These are phyloP conservation scores for Umbelopsis sp. DNA, from an alignment of 371 early-diverging fungal genomes.

Conservation along the genomic window DNA sequence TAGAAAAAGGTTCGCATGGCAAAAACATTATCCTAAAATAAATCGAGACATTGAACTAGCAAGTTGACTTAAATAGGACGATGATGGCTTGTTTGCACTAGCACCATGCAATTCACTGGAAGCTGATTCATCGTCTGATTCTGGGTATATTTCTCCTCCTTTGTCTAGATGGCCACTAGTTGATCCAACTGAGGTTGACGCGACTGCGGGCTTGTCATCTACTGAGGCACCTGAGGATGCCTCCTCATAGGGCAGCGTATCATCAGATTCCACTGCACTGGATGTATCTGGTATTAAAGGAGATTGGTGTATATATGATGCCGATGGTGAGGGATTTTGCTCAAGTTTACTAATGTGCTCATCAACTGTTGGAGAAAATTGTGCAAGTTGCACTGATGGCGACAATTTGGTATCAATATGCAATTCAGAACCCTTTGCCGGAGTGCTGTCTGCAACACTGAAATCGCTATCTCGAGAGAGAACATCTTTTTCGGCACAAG, in stretches of 20 bases:
- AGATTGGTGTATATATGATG: too few species aligned
- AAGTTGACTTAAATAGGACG: slow-evolving; percentile 13
- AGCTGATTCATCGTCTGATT: neutral
- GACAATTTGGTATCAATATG: neutral
- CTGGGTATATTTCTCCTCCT: neutral
- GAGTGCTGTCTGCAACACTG: neutral
- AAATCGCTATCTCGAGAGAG: neutral
- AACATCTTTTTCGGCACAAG: neutral
- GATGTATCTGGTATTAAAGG: too few species aligned
- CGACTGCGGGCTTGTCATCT: neutral
- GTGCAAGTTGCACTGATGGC: neutral
- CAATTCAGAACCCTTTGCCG: neutral
- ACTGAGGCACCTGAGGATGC: neutral
- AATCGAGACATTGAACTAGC: slow-evolving; percentile 16
- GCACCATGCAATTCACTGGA: neutral
- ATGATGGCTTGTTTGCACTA: neutral
- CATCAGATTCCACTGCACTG: too few species aligned
- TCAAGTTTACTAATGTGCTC: neutral
- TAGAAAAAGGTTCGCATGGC: neutral
- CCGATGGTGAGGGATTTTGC: too few species aligned
- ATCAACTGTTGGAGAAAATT: neutral
- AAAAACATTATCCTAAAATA: slow-evolving; percentile 1
- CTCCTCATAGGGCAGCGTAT: neutral
- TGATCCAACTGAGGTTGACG: neutral
- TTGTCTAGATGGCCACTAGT: neutral